Evolutionary conservation across 2,329 filamentous ascomycete genomes (phyloP), one percentile per base, ranked within the genome.

Genomic region (Cladosporium sp.): DNA sequence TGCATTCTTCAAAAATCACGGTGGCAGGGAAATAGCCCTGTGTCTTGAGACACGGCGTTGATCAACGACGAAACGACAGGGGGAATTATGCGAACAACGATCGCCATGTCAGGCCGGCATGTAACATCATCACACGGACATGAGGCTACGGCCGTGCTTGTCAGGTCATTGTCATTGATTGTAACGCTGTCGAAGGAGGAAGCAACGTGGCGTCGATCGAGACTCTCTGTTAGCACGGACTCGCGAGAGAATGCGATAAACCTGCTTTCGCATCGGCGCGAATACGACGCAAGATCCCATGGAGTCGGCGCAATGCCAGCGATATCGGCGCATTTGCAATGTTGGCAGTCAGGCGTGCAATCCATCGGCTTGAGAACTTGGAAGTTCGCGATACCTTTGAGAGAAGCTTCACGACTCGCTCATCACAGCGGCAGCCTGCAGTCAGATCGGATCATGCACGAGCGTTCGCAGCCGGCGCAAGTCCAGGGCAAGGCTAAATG

Each of bases 121-220:
- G 51, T 43, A 55, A 39, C 52, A 55, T 55, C 52, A 55, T 55
- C 52, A 55, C 38, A 45, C 52, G 52, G 40, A 45, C 52, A 55
- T 55, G 52, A 55, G 9, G 30, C 14, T 28, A 14, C 5, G 43
- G 43, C 25, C 22, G 22, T 30, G 42, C 37, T 17, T n/a, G 37
- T 15, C 15, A 22, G 11, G 4, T 34, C 30, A 34, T 3, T 3
- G 30, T 34, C 11, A 9, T 34, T 34, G 30, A 34, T 34, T 34
- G 30, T 34, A 34, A 34, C 30, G 30, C 8, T 34, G 30, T 34
- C 30, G 30, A 47, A 47, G 22, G 15, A 25, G 15, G 43, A 25
- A 30, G 43, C 43, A 15, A 9, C 25, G 30, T 47, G 43, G 43
- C 43, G 43, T 47, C 15, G 43, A 47, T 47, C 43, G 43, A 47